Percentiles rank a stretch among this genome's conserved stretches.
phyloP scores from a whole-genome alignment of 257 asterid species.

The Forsythia suspensa region DNA sequence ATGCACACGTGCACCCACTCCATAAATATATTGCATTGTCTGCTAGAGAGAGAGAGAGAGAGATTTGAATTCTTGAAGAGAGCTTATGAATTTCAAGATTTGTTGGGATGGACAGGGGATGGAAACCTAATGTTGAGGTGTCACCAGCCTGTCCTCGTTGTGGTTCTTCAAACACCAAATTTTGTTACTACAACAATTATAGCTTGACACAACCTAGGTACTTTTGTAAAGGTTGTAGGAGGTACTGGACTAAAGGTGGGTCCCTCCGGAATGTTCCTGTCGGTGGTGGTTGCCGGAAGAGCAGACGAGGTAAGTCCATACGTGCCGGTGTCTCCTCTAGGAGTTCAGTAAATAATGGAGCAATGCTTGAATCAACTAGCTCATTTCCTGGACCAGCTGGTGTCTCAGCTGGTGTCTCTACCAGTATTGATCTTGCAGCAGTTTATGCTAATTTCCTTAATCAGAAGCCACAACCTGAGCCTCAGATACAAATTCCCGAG shows the following conservation, averaged over 20 bases:
- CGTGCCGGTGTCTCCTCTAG: slow-evolving; percentile 14
- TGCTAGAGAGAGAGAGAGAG: slow-evolving; percentile 7
- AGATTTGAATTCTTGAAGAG: neutral
- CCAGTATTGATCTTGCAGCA: slow-evolving; percentile 59
- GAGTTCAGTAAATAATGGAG: slow-evolving; percentile 15
- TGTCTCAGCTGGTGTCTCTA: slow-evolving; percentile 15
- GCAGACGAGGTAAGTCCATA: slow-evolving; percentile 31
- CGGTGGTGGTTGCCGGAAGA: slow-evolving; percentile 79
- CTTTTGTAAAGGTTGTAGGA: slow-evolving; percentile 74
- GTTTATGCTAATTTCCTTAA: slow-evolving; percentile 69
- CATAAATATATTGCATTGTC: neutral
- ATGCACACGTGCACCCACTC: slow-evolving; percentile 43
- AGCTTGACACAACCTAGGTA: slow-evolving; percentile 80
- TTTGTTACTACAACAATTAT: slow-evolving; percentile 84
- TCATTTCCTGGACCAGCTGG: slow-evolving; percentile 15
- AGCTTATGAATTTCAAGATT: neutral
- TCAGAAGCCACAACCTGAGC: slow-evolving; percentile 27
- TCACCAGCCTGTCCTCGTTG: slow-evolving; percentile 78
- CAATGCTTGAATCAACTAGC: neutral
- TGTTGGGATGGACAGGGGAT: slow-evolving; percentile 56
- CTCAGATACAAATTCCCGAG: neutral
- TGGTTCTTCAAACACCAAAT: slow-evolving; percentile 76
- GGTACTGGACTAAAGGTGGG: slow-evolving; percentile 89
- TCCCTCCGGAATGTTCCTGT: slow-evolving; percentile 76
- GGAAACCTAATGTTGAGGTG: slow-evolving; percentile 50